Conservation (phyloP, 2,329 filamentous ascomycete species). For the Penicillium sp. region DNA sequence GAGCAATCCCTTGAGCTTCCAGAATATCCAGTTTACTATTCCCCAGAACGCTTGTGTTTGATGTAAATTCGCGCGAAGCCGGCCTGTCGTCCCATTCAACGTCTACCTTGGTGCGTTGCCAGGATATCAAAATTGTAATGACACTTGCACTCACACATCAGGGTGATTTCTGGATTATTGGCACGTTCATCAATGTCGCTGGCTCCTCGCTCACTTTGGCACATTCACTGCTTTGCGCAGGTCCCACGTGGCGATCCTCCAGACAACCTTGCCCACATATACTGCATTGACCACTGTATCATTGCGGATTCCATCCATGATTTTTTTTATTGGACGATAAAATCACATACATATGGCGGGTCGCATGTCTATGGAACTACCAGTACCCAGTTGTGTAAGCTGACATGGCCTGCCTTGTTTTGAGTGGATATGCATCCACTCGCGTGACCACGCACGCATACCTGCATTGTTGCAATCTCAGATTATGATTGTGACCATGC, state of each 20-base stretch:
- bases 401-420: constrained; percentile 49
- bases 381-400: constrained; percentile 58
- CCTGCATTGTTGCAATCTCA: constrained; percentile 45
- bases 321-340: constrained; percentile 63
- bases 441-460: constrained; percentile 60
- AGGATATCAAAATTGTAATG: constrained; percentile 56
- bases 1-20: constrained; percentile 60
- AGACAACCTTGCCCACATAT: constrained; percentile 56
- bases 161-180: constrained; percentile 56
- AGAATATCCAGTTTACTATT: constrained; percentile 56
- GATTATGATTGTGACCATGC: neutral
- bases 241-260: constrained; percentile 61
- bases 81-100: constrained; percentile 59
- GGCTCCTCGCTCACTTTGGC: constrained; percentile 53
- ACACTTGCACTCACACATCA: constrained; percentile 61
- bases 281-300: constrained; percentile 60
- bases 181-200: constrained; percentile 43
- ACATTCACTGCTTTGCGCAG: constrained; percentile 54
- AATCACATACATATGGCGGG: constrained; percentile 57
- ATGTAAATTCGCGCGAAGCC: constrained; percentile 60
- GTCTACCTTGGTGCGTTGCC: constrained; percentile 59
- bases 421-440: constrained; percentile 64
- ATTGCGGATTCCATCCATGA: constrained; percentile 48
- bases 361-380: constrained; percentile 64
- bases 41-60: constrained; percentile 53